Percentiles rank a stretch among this genome's conserved stretches.
Evolutionary conservation across 352 stramenopile genomes (phyloP).

Genomic region (Thalassiosira mediterranea): DNA sequence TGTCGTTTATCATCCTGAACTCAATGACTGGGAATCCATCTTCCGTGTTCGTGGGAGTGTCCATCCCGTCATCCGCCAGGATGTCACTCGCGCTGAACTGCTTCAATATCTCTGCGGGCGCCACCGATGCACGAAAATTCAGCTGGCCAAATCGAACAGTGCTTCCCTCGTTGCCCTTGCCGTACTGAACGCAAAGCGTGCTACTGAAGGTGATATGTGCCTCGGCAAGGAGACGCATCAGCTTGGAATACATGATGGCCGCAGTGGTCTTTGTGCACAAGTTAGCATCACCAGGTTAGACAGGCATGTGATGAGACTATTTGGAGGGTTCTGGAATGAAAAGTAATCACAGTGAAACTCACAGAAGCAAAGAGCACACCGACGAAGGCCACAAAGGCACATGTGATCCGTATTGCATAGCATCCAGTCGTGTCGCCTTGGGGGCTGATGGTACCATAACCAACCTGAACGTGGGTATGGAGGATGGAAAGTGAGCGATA

Average conservation of each 20-base stretch:
- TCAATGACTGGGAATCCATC: constrained; percentile 39
- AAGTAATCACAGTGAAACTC: too few relatives aligned
- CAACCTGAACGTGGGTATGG: too few relatives aligned
- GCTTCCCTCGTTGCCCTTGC: constrained; percentile 30
- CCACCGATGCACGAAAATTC: constrained; percentile 28
- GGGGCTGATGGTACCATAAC: constrained; percentile 35
- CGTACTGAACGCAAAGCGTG: constrained; percentile 42
- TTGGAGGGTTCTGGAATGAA: too few relatives aligned
- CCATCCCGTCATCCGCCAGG: not conserved
- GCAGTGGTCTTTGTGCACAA: constrained; percentile 3
- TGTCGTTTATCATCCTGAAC: constrained; percentile 43
- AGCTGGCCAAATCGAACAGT: constrained; percentile 32
- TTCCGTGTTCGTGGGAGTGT: constrained; percentile 4
- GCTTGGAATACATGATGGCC: constrained; percentile 40
- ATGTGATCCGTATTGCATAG: constrained; percentile 33
- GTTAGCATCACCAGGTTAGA: not conserved
- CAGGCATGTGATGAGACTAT: too few relatives aligned
- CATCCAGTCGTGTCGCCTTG: constrained; percentile 18
- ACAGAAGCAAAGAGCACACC: constrained; percentile 38
- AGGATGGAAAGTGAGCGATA: too few relatives aligned
- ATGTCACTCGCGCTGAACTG: not conserved
- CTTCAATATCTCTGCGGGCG: not conserved
- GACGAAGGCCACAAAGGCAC: constrained; percentile 41
- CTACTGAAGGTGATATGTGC: constrained; percentile 39
- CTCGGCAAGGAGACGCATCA: constrained; percentile 33